Conservation (phyloP, 106 monocot species). For the Apostasia ramifera region DNA sequence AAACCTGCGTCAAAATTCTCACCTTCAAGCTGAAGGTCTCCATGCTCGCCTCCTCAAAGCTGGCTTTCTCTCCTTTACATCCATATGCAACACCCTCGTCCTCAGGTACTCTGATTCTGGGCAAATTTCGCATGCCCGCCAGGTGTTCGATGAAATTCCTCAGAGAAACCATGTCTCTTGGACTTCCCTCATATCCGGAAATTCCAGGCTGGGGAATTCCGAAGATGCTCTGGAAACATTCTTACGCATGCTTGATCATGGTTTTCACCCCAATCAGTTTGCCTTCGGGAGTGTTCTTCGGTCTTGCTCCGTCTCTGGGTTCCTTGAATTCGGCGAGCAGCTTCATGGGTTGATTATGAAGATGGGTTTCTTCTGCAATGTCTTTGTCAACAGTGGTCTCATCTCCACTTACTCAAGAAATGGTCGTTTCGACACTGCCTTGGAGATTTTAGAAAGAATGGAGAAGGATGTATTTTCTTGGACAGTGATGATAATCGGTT, state of each 20-base stretch:
- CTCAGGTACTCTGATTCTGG: conserved; percentile 40
- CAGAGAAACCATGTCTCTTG: conserved; percentile 28
- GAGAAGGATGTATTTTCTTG: conserved; percentile 31
- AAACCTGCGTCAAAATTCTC: not conserved
- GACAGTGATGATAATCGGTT: conserved; percentile 47
- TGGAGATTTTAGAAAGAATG: conserved; percentile 14
- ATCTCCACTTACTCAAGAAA: not conserved
- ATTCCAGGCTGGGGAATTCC: conserved; percentile 10
- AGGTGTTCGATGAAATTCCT: conserved; percentile 26
- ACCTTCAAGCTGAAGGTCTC: conserved; percentile 4
- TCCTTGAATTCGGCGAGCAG: not conserved
- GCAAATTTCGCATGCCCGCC: not conserved
- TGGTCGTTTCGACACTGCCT: conserved; percentile 14
- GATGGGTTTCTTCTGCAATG: not conserved
- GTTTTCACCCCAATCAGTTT: not conserved
- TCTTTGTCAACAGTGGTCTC: not conserved
- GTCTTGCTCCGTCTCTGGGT: not conserved
- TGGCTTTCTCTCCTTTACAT: conserved; percentile 11
- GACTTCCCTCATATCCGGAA: conserved; percentile 37
- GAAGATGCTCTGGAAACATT: conserved; percentile 10
- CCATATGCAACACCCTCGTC: conserved; percentile 42
- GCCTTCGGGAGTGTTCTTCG: not conserved
- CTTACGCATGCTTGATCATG: not conserved
- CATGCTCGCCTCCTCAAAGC: conserved; percentile 37
- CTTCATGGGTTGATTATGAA: not conserved